Conservation (phyloP, 2,329 filamentous ascomycete genomes). For the Albifimbria verrucaria region DNA sequence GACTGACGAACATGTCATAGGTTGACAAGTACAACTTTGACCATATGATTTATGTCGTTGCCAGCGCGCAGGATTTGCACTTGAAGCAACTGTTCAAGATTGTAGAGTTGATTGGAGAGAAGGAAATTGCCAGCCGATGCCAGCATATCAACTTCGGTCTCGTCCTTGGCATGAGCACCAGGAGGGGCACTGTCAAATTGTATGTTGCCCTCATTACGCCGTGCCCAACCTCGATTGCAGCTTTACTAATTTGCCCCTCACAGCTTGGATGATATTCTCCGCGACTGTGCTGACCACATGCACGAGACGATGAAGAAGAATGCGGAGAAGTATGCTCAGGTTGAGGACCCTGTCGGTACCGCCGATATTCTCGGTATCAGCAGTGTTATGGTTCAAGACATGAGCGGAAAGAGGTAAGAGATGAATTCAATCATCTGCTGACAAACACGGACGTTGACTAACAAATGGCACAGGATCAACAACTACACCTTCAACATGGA, state of each 20-base stretch:
- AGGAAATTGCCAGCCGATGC: conserved; percentile 64
- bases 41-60: conserved; percentile 78
- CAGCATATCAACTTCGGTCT: conserved; percentile 76
- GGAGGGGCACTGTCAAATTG: conserved; percentile 72
- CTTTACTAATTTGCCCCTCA: not conserved
- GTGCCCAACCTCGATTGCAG: not conserved
- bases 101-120: conserved; percentile 66
- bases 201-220: conserved; percentile 7
- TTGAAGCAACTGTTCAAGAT: conserved; percentile 75
- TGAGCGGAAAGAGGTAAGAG: conserved; percentile 82
- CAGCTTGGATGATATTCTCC: conserved; percentile 36
- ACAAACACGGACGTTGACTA: conserved; percentile 5
- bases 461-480: conserved; percentile 45
- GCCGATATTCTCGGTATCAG: conserved; percentile 91
- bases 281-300: conserved; percentile 87
- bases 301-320: conserved; percentile 96
- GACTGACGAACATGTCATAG: not conserved
- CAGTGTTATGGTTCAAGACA: conserved; percentile 96
- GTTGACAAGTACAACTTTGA: conserved; percentile 64
- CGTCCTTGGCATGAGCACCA: conserved; percentile 68
- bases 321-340: conserved; percentile 82
- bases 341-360: conserved; percentile 75
- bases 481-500: conserved; percentile 76
- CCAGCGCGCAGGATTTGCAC: conserved; percentile 69
- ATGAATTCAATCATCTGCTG: not conserved